phyloP scores from a whole-genome alignment of 2,329 filamentous ascomycete genomes.

The Chalaropsis thielavioides region DNA sequence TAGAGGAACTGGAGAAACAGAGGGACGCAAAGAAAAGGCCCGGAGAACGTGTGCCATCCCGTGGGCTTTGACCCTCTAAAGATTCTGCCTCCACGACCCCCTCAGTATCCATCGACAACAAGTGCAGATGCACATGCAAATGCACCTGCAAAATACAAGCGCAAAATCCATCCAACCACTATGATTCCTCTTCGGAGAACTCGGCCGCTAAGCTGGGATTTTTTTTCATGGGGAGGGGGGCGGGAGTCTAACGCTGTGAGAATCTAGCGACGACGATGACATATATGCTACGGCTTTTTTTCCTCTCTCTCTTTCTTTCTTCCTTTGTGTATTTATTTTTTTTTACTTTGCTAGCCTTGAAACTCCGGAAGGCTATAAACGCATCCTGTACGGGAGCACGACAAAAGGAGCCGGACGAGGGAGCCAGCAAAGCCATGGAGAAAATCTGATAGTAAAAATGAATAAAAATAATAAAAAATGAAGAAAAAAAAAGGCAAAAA shows the following conservation, averaged over 20 bases:
- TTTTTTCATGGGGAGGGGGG: too few relatives aligned
- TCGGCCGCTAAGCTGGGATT: neutral
- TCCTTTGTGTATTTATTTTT: too few relatives aligned
- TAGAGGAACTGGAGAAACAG: neutral
- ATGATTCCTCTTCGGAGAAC: neutral
- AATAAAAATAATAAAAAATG: neutral
- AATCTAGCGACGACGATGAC: neutral
- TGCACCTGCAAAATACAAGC: neutral
- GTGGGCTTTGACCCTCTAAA: neutral
- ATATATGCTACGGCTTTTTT: neutral
- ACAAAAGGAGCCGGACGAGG: neutral
- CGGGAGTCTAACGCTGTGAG: neutral
- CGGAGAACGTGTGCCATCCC: neutral
- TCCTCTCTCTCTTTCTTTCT: neutral
- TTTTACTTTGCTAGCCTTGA: neutral
- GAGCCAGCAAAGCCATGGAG: neutral
- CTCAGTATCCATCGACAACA: too few relatives aligned
- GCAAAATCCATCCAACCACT: neutral
- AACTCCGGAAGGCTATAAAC: neutral
- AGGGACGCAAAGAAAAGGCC: neutral
- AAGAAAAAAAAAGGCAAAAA: neutral
- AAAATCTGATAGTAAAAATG: neutral
- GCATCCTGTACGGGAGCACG: neutral
- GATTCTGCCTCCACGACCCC: neutral
- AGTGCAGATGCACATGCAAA: too few relatives aligned